Base-by-base conservation (phyloP, 192 early-diverging fungal genomes). In the Umbelopsis sp. region DNA sequence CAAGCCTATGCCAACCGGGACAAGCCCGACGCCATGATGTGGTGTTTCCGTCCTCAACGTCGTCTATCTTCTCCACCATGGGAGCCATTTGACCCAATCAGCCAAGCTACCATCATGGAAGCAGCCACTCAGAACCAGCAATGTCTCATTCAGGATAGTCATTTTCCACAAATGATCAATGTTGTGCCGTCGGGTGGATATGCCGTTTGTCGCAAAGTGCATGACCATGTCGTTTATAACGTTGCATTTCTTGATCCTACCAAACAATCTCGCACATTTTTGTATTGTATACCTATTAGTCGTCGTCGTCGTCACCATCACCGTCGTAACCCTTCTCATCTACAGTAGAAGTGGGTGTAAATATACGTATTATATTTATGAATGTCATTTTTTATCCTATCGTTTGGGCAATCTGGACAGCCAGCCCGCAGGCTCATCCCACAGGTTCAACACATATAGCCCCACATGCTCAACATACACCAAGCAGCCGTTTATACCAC, bases 21-120 rank as follows among this genome's bases (percentile, higher is more conserved):
- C 26, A 62, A 32, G 16, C 31, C 56, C 6, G 56, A 62, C 6
- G 17, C 56, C 14, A 62, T 62, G 56, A 31, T 32, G 31, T 62
- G 56, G 56, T 62, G 56, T 34, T 62, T 62, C 12, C 56, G 56
- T 34, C 56, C 12, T 4, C 56, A 62, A 17, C 56, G 56, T 5
- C 26, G 31, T 1, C 31, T 62, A 1, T 14, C 2, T 10, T 62
- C 56, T 7, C 31, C 14, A 5, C 14, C 56, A 62, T 62, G 56
- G 56, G 56, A 62, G 4, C 56, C 56, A 0, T 62, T 62, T 62
- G 56, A 62, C 14, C 12, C 12, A 34, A 26, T 32, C 29, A 32
- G 20, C 31, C 56, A 62, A 34, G 7, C 26, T 10, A 11, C 8
- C 8, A 22, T 62, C 3, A 62, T 16, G 29, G 56, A 62, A 3